Conservation (phyloP, 805 yeast genomes). For the Kuraishia ogatae region DNA sequence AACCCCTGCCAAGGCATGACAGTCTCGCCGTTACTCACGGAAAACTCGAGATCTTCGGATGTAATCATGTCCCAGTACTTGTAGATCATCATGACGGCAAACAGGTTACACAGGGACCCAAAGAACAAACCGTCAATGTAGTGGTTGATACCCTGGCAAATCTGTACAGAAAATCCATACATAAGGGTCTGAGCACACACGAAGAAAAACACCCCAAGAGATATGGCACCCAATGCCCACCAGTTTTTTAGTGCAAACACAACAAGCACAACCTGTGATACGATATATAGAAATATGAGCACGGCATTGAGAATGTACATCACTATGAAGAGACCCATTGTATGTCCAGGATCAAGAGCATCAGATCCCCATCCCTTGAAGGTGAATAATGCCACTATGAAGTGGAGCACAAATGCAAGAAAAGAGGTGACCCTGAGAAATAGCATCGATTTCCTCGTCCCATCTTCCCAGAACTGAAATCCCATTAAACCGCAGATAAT, state of each 20-base stretch:
- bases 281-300: conserved; percentile 49
- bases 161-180: conserved; percentile 55
- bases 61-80: conserved; percentile 97
- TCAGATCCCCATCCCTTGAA: conserved; percentile 53
- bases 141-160: conserved; percentile 71
- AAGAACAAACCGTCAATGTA: conserved; percentile 88
- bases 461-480: conserved; percentile 93
- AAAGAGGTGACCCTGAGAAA: conserved; percentile 42
- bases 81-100: conserved; percentile 89
- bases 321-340: conserved; percentile 63
- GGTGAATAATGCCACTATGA: conserved; percentile 61
- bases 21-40: conserved; percentile 4
- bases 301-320: conserved; percentile 66
- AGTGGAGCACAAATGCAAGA: conserved; percentile 54
- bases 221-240: conserved; percentile 89
- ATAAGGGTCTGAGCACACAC: conserved; percentile 70
- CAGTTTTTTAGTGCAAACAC: conserved; percentile 57
- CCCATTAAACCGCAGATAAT: conserved; percentile 72
- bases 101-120: conserved; percentile 70
- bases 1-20: not conserved
- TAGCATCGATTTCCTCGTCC: conserved; percentile 59
- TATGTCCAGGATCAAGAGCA: conserved; percentile 36
- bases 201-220: conserved; percentile 64
- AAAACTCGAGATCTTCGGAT: conserved; percentile 87
- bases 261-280: conserved; percentile 63